These are phyloP conservation scores for Hansfordia pulvinata DNA, from an alignment of 2,329 filamentous ascomycete genomes.

Conservation along the genomic window DNA sequence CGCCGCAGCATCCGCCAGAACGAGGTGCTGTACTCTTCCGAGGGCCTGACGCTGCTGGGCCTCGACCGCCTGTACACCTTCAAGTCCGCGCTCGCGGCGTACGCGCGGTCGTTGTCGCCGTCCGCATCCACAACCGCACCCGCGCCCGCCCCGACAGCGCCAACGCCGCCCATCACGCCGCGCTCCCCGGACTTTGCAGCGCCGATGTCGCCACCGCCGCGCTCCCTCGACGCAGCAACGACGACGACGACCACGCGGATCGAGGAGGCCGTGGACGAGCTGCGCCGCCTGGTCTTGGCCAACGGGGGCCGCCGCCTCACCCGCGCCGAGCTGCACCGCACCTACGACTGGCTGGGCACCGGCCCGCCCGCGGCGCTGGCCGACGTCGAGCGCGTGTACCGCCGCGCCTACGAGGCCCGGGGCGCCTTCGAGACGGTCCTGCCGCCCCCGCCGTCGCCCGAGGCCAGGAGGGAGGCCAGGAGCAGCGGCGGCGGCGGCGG, in stretches of 20 bases:
- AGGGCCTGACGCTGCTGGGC: constrained; percentile 43
- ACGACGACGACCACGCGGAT: constrained; percentile 21
- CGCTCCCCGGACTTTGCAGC: no score
- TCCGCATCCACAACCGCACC: no score
- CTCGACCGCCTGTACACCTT: constrained; percentile 52
- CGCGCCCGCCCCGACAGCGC: no score
- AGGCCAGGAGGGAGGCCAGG: constrained; percentile 3
- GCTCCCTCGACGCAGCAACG: constrained; percentile 4
- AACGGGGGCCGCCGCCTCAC: constrained; percentile 32
- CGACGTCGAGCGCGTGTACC: constrained; percentile 44
- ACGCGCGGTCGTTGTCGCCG: no score
- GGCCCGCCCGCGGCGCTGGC: constrained; percentile 27
- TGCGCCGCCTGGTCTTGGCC: constrained; percentile 43
- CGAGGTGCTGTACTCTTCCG: constrained; percentile 44
- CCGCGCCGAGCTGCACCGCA: constrained; percentile 35
- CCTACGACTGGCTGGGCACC: constrained; percentile 42
- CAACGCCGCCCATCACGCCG: no score
- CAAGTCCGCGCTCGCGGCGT: constrained; percentile 44
- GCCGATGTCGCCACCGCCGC: constrained; percentile 12
- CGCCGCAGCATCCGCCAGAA: constrained; percentile 44
- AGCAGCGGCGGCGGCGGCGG: neutral
- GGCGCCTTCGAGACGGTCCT: constrained; percentile 37
- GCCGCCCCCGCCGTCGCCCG: constrained; percentile 11
- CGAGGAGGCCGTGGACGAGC: constrained; percentile 49
- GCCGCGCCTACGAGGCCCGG: constrained; percentile 37